These are phyloP conservation scores for Ceratocystis colombiana DNA, from an alignment of 2,329 filamentous ascomycete species.

Conservation along the genomic window DNA sequence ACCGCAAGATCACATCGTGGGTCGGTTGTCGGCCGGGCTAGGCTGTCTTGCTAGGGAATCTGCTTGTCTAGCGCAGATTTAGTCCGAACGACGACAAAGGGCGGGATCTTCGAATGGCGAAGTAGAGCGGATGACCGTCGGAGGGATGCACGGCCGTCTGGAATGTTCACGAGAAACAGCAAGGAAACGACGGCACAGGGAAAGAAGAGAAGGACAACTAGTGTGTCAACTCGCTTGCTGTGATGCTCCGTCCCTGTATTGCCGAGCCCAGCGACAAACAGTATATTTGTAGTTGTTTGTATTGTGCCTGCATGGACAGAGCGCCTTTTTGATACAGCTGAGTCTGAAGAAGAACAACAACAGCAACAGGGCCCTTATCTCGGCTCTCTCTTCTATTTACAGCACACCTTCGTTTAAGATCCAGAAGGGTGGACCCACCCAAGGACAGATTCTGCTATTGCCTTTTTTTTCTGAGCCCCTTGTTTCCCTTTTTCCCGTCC, in stretches of 20 bases:
- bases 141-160: neutral
- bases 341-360: too few species aligned
- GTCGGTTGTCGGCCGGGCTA: neutral
- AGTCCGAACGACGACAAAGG: neutral
- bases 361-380: neutral
- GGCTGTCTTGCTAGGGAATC: neutral
- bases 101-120: neutral
- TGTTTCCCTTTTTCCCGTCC: slow-evolving; percentile 15
- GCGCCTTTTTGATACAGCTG: too few species aligned
- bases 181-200: neutral
- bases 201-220: neutral
- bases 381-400: neutral
- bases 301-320: neutral
- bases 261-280: neutral
- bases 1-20: neutral
- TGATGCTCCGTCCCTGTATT: neutral
- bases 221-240: neutral
- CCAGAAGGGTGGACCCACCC: too few species aligned
- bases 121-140: neutral
- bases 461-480: slow-evolving; percentile 6
- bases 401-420: neutral
- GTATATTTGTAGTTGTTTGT: neutral
- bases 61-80: neutral
- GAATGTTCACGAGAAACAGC: too few species aligned
- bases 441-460: neutral